Conservation (phyloP, 2,329 filamentous ascomycete genomes). For the Hypoxylon sp. region DNA sequence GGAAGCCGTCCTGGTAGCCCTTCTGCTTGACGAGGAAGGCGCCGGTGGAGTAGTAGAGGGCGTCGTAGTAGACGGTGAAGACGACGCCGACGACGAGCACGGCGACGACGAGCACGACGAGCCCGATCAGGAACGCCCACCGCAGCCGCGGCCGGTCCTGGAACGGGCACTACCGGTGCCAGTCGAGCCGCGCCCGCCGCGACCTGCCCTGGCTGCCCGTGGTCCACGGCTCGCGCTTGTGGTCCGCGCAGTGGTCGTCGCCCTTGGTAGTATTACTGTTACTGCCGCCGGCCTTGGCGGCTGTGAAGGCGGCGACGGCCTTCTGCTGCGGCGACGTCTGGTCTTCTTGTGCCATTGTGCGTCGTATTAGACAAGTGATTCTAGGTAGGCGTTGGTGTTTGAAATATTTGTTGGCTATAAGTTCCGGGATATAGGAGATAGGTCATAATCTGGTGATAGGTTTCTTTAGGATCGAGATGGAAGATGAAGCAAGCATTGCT, state of each 20-base stretch:
- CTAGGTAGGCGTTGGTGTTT: too few species aligned
- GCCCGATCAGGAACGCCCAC: conserved; percentile 29
- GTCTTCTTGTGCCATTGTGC: not conserved
- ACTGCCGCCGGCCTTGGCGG: not conserved
- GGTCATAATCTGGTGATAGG: not conserved
- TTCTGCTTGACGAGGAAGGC: conserved; percentile 22
- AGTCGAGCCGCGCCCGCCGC: conserved; percentile 20
- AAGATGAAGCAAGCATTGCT: too few species aligned
- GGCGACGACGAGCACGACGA: conserved; percentile 32
- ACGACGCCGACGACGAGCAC: conserved; percentile 37
- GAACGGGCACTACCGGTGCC: conserved; percentile 35
- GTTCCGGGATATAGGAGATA: not conserved
- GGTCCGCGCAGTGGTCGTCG: conserved; percentile 26
- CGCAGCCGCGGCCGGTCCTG: conserved; percentile 35
- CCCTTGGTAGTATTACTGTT: not conserved
- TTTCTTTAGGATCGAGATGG: not conserved
- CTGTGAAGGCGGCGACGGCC: not conserved
- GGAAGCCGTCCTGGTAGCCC: not conserved
- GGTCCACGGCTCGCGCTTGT: conserved; percentile 30
- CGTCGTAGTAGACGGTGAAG: conserved; percentile 36
- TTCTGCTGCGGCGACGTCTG: not conserved
- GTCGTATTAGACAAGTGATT: not conserved
- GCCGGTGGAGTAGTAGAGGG: conserved; percentile 30
- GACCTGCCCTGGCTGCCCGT: conserved; percentile 20
- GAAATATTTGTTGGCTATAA: not conserved